phyloP scores from a whole-genome alignment of 148 eudicot genomes.

The Nepenthes mirabilis region DNA sequence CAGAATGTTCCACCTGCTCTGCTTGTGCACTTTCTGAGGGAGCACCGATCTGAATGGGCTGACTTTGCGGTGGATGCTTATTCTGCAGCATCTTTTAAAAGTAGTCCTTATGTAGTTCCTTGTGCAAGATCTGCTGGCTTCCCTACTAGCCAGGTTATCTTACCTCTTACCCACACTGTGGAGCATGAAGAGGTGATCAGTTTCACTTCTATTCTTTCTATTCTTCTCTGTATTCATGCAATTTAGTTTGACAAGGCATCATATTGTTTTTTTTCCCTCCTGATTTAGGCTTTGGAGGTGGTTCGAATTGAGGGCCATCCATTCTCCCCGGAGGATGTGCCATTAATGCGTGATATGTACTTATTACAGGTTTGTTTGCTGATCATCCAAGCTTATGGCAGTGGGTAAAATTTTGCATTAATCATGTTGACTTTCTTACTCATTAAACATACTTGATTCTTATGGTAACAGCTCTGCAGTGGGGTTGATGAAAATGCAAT shows the following conservation, averaged over 20 bases:
- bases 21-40: slow-evolving; percentile 49
- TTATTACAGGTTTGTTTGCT: slow-evolving; percentile 30
- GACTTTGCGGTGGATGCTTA: slow-evolving; percentile 51
- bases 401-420: neutral
- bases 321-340: slow-evolving; percentile 33
- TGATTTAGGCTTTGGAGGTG: slow-evolving; percentile 31
- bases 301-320: slow-evolving; percentile 46
- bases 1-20: slow-evolving; percentile 58
- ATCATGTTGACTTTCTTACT: neutral
- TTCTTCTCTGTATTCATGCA: neutral
- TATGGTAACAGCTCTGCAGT: slow-evolving; percentile 32
- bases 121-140: slow-evolving; percentile 36
- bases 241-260: neutral
- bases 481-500: slow-evolving; percentile 42
- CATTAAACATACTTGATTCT: neutral
- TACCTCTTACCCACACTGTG: slow-evolving; percentile 45
- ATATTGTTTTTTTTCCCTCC: neutral
- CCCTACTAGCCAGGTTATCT: slow-evolving; percentile 38
- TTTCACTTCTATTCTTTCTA: neutral
- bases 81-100: slow-evolving; percentile 44
- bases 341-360: slow-evolving; percentile 37
- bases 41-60: slow-evolving; percentile 63
- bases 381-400: neutral
- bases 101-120: slow-evolving; percentile 39
- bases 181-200: slow-evolving; percentile 50